These are phyloP conservation scores for Monosporozyma aerobia DNA, from an alignment of 805 yeast genomes.

Conservation along the genomic window DNA sequence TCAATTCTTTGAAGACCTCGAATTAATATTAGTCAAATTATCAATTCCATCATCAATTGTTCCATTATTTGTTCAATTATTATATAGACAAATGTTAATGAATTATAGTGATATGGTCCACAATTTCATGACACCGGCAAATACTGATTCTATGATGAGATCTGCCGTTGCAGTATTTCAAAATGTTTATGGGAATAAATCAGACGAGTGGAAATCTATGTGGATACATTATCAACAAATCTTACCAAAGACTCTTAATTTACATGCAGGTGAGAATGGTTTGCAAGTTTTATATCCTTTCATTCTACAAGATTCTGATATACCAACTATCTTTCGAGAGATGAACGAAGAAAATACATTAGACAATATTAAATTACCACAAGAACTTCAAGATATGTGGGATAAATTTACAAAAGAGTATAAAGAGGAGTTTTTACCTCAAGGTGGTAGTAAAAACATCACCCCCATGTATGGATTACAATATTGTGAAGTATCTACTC, in stretches of 20 bases:
- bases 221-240: neutral
- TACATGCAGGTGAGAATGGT: neutral
- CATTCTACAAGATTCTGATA: constrained; percentile 16
- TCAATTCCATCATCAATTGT: neutral
- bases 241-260: neutral
- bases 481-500: constrained; percentile 23
- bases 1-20: neutral
- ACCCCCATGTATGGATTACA: constrained; percentile 20
- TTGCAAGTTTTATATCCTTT: constrained; percentile 8
- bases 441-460: constrained; percentile 11
- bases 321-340: constrained; percentile 13
- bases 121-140: no score
- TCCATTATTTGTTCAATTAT: neutral
- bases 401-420: constrained; percentile 7
- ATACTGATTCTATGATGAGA: neutral
- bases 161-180: neutral
- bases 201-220: neutral
- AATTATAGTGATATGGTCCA: neutral
- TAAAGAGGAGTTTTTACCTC: constrained; percentile 5
- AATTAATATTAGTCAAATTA: neutral
- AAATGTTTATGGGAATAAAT: neutral
- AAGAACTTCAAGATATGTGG: constrained; percentile 15
- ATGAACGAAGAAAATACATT: neutral
- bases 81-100: neutral
- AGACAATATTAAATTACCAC: constrained; percentile 11